Evolutionary conservation across 176 grass and related monocot genomes (phyloP).

Genomic region (Lolium multiflorum): DNA sequence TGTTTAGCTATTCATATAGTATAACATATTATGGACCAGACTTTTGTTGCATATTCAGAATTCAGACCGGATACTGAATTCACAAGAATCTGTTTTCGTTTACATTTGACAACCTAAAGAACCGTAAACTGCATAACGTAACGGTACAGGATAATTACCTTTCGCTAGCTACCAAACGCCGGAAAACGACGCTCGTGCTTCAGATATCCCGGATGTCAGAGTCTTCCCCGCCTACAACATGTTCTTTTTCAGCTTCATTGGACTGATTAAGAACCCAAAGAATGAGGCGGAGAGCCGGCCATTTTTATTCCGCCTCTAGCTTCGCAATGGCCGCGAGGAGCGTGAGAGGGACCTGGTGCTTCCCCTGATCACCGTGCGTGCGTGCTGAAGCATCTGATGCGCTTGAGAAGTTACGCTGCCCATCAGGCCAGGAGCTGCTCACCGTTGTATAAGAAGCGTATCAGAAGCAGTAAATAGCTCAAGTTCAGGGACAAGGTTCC

Average conservation of each 20-base stretch:
- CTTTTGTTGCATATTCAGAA: not conserved
- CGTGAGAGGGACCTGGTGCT: not conserved
- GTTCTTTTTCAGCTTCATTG: conserved; percentile 43
- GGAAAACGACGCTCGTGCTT: conserved; percentile 50
- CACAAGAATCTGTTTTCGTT: not conserved
- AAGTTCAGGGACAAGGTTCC: conserved; percentile 29
- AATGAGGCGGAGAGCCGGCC: conserved; percentile 36
- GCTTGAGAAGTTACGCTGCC: not conserved
- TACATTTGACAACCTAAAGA: not conserved
- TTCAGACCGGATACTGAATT: conserved; percentile 11
- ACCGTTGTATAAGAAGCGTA: not conserved
- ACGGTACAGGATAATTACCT: conserved; percentile 1
- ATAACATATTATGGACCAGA: no score
- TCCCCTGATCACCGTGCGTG: conserved; percentile 26
- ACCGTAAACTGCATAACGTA: not conserved
- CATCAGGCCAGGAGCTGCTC: not conserved
- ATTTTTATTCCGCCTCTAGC: conserved; percentile 26
- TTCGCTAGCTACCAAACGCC: conserved; percentile 41
- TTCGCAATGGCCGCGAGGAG: conserved; percentile 24
- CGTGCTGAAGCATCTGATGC: conserved; percentile 11
- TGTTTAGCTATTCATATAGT: not conserved
- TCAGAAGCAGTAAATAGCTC: conserved; percentile 11
- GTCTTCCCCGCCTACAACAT: conserved; percentile 42
- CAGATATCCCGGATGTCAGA: conserved; percentile 40
- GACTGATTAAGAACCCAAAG: conserved; percentile 39